Evolutionary conservation across 768 basidiomycete species (phyloP), one percentile per base, ranked within the genome.

Genomic region (Macrolepiota dolichaula): DNA sequence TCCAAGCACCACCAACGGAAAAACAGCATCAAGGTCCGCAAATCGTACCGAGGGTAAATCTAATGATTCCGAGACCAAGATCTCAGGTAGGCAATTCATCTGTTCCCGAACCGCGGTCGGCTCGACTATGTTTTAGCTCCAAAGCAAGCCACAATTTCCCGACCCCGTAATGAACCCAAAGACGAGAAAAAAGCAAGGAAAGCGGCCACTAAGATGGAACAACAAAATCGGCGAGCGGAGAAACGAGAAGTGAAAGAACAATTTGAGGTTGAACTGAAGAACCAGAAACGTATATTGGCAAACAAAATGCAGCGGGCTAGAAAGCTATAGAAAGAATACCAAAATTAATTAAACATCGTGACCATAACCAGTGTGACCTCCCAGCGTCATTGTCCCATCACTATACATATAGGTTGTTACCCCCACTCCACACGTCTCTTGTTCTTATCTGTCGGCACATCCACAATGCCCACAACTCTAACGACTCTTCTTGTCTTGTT

Each of bases 161-260:
- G 97, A 36, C 77, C 88, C 0, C 87, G 88, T 57, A 79, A 86
- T 62, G 97, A 99, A 73, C 81, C 86, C 0, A 81, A 81, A 63
- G 90, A 90, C 63, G 88, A 84, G 53, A 94, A 87, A 71, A 89
- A 81, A 66, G 79, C 81, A 0, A 81, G 91, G 29, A 94, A 94
- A 70, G 77, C 82, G 25, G 85, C 83, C 2, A 80, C 88, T 4
- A 94, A 90, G 69, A 77, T 74, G 1, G 86, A 86, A 55, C 81
- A 86, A 51, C 88, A 88, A 68, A 69, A 71, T 24, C 83, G 91
- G 38, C 79, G 91, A 55, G 73, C 71, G 13, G 85, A 88, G 62
- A 94, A 92, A 73, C 92, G 88, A 67, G 73, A 74, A 4, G 85
- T 72, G 27, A 86, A 85, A 64, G 85, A 89, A 56, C 74, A 81